Conservation (phyloP, 2,329 filamentous ascomycete species). For the Cladosporium halotolerans region DNA sequence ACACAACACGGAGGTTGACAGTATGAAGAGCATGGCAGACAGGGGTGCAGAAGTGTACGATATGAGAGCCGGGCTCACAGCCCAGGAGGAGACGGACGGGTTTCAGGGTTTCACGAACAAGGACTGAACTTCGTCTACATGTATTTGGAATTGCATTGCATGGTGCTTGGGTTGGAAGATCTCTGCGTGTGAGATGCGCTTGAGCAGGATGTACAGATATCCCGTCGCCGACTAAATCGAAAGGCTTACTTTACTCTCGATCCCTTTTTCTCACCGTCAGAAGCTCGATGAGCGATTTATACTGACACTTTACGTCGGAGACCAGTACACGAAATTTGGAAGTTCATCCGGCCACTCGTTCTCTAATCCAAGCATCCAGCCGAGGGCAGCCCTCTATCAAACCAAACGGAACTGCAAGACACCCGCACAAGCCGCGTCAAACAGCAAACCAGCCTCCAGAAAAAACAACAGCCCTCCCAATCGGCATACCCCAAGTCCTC, state of each 20-base stretch:
- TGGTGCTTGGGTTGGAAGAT: conserved; percentile 7
- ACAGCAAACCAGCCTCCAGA: too few species aligned
- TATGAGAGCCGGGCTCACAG: conserved; percentile 3
- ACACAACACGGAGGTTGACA: not conserved
- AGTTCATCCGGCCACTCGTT: too few species aligned
- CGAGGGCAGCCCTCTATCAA: too few species aligned
- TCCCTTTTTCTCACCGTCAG: not conserved
- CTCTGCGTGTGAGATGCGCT: not conserved
- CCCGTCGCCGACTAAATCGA: conserved; percentile 13
- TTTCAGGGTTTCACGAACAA: not conserved
- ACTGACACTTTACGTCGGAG: too few species aligned
- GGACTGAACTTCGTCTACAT: too few species aligned
- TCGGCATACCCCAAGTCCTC: too few species aligned
- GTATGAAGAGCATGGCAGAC: not conserved
- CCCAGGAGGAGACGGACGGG: not conserved
- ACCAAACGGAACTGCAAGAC: too few species aligned
- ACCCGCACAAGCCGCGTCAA: too few species aligned
- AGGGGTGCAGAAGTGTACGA: conserved; percentile 14
- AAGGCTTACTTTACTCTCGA: conserved; percentile 12
- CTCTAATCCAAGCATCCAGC: too few species aligned
- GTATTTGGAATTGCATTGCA: conserved; percentile 4
- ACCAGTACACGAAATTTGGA: too few species aligned
- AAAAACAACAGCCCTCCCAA: too few species aligned
- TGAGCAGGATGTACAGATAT: conserved; percentile 5
- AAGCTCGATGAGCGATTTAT: too few species aligned